Conservation (phyloP, 306 rosid species). For the Geum urbanum region DNA sequence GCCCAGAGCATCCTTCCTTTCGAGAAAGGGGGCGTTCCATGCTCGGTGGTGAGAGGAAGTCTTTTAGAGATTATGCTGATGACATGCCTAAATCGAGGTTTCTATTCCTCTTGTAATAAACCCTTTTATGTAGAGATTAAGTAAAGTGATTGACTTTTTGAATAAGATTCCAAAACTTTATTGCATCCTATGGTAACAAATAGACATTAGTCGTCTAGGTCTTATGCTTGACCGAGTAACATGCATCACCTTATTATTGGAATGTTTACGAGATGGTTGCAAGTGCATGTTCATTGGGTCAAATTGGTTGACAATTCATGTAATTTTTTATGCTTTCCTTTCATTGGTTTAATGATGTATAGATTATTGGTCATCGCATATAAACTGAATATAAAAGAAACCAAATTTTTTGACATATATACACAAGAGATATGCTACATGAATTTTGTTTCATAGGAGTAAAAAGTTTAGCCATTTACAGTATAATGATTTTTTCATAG, state of each 20-base stretch:
- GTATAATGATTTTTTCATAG: constrained; percentile 8
- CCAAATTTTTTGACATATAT: not conserved
- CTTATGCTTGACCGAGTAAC: not conserved
- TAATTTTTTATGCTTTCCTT: not conserved
- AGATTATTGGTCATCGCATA: not conserved
- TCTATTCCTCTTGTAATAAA: constrained; percentile 25
- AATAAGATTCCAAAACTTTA: not conserved
- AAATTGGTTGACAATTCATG: not conserved
- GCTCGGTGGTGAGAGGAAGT: constrained; percentile 89
- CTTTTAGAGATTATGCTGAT: constrained; percentile 77
- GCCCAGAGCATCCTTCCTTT: constrained; percentile 96
- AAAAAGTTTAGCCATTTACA: not conserved
- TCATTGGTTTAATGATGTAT: not conserved
- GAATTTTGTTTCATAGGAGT: not conserved
- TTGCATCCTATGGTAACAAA: not conserved
- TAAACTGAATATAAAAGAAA: not conserved
- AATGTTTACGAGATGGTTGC: not conserved
- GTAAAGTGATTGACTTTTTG: not conserved
- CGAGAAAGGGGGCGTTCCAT: constrained; percentile 87
- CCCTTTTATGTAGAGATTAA: constrained; percentile 1
- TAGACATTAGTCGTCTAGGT: not conserved
- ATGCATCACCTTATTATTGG: not conserved
- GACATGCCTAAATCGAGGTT: constrained; percentile 90
- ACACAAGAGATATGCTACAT: too few relatives aligned
- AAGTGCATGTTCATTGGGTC: not conserved